Conservation (phyloP, 2,329 filamentous ascomycete species). For the Botryotinia convoluta region DNA sequence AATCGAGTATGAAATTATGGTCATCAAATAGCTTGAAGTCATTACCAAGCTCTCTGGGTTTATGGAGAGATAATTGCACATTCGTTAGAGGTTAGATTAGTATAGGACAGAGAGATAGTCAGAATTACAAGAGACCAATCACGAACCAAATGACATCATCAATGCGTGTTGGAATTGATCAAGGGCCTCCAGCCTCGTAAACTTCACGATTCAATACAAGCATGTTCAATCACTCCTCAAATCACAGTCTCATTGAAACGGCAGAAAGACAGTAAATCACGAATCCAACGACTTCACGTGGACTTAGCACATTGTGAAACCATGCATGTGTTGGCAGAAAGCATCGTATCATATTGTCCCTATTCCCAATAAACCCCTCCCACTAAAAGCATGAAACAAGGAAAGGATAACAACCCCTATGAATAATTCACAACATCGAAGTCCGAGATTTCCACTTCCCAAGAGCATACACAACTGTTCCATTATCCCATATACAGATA, state of each 20-base stretch:
- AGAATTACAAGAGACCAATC: not conserved
- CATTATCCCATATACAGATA: not conserved
- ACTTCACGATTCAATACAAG: not conserved
- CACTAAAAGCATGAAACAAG: slow-evolving; percentile 10
- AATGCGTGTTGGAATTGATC: not conserved
- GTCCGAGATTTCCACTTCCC: not conserved
- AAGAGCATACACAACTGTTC: not conserved
- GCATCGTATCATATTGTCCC: slow-evolving; percentile 29
- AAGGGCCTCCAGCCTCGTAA: not conserved
- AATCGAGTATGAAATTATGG: not conserved
- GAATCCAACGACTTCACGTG: slow-evolving; percentile 17
- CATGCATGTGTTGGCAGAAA: slow-evolving; percentile 28
- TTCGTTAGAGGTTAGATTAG: slow-evolving; percentile 1
- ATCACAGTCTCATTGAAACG: not conserved
- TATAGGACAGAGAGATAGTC: not conserved
- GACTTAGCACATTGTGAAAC: not conserved
- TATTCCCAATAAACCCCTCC: slow-evolving; percentile 24
- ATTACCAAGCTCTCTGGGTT: not conserved
- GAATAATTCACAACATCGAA: slow-evolving; percentile 16
- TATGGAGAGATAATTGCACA: not conserved
- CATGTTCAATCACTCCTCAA: not conserved
- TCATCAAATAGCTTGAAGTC: slow-evolving; percentile 5
- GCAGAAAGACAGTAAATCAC: slow-evolving; percentile 4
- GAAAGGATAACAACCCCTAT: slow-evolving; percentile 16
- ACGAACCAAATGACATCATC: not conserved